Base-by-base conservation (phyloP, 1,284 basidiomycete genomes). In the Quambalaria eucalypti region DNA sequence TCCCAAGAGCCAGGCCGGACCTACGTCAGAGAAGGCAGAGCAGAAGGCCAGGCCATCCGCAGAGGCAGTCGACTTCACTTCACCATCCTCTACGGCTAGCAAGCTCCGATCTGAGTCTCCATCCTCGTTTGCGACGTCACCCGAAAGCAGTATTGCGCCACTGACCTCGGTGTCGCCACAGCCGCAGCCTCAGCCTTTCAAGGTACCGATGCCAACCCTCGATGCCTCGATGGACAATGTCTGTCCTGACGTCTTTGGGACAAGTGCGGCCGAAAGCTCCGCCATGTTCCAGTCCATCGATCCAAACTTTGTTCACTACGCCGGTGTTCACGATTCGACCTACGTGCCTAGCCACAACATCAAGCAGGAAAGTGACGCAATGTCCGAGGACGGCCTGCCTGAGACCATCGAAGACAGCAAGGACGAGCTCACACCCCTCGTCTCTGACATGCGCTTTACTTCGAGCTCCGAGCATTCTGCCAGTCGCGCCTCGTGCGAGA, bases 351-450 rank as follows among this genome's bases (percentile, higher is more conserved):
- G n/a, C n/a, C 2, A 38, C 39, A 21, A 21, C 36, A 39, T 39
- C 36, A 39, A 39, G 36, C 36, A 21, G 16, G 36, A 39, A 39
- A 39, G 36, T 28, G 53, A 61, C 36, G 44, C 30, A 12, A 42
- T 59, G 52, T 39, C 50, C 5, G 28, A 48, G n/a, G 38, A 55
- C 40, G 42, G 42, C 25, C 60, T 61, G 39, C 65, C 67, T 1
- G 61, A 65, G 16, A 59, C 60, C 2, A 44, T 60, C 7, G 57
- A 62, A 29, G 60, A 61, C 48, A 21, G 36, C 28, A 46, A 61
- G 29, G 48, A 52, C 26, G 38, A n/a, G 4, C 25, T 33, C 10
- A 39, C 39, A 9, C 25, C 21, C 25, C 38, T 42, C 29, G 28
- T 36, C 26, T 44, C 36, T 16, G 8, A 28, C 26, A 42, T 19